phyloP scores from a whole-genome alignment of 2,329 filamentous ascomycete genomes.

The Beauveria medogensis region DNA sequence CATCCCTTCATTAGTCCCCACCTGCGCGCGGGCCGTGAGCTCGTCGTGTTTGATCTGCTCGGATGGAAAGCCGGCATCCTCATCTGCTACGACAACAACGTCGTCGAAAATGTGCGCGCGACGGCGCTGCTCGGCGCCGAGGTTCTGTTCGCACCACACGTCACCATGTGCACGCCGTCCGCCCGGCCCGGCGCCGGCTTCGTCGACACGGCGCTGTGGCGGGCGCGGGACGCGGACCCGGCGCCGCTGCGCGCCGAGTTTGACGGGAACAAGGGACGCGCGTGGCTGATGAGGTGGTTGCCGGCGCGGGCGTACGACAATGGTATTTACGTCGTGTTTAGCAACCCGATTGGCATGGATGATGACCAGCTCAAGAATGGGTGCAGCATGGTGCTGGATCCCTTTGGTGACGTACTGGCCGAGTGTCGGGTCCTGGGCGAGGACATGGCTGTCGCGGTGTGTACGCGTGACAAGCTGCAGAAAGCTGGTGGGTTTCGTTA shows the following conservation, averaged over 20 bases:
- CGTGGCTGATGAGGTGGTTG: conserved; percentile 17
- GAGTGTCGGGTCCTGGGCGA: conserved; percentile 14
- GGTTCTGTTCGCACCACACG: conserved; percentile 15
- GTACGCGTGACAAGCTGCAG: conserved; percentile 14
- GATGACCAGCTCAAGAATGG: conserved; percentile 16
- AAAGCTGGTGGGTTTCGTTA: conserved; percentile 14
- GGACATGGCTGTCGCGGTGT: conserved; percentile 14
- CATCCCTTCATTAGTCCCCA: conserved; percentile 15
- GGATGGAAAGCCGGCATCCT: conserved; percentile 15
- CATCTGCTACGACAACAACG: conserved; percentile 18
- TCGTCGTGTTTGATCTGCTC: conserved; percentile 14
- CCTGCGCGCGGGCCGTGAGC: conserved; percentile 11
- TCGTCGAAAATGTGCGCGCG: conserved; percentile 15
- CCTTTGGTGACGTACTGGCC: conserved; percentile 14
- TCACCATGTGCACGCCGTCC: conserved; percentile 16
- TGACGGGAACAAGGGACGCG: conserved; percentile 15
- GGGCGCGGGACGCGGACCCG: conserved; percentile 9
- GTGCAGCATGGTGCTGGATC: conserved; percentile 15
- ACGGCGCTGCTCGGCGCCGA: conserved; percentile 13
- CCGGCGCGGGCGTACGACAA: conserved; percentile 15
- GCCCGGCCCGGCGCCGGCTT: conserved; percentile 15
- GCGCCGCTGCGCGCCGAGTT: conserved; percentile 14
- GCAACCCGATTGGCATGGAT: conserved; percentile 16
- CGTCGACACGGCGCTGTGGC: conserved; percentile 13
- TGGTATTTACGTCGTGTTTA: conserved; percentile 15